phyloP scores from a whole-genome alignment of 352 stramenopile genomes.

The Thraustochytrium sp. region DNA sequence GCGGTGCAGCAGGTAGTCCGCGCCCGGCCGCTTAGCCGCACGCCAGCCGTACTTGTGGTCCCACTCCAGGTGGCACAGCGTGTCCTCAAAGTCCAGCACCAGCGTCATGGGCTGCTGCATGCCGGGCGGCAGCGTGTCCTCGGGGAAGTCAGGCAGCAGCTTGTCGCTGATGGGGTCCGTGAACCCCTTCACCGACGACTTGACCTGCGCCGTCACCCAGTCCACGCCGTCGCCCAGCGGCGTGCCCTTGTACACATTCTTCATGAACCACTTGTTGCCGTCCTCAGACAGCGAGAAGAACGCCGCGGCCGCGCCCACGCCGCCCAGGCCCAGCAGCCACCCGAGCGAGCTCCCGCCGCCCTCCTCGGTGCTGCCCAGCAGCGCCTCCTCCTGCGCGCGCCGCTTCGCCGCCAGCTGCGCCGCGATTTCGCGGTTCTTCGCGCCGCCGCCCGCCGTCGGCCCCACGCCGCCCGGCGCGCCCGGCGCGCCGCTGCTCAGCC shows the following conservation, averaged over 20 bases:
- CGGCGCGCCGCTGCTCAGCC: background rate
- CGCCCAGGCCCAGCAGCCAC: background rate
- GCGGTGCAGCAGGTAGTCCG: constrained; percentile 73
- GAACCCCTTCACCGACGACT: constrained; percentile 51
- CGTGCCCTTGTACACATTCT: constrained; percentile 26
- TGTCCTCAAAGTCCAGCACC: constrained; percentile 77
- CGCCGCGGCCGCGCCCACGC: background rate
- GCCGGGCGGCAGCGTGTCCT: constrained; percentile 56
- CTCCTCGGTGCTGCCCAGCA: background rate
- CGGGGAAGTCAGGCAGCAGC: constrained; percentile 71
- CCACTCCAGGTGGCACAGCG: constrained; percentile 67
- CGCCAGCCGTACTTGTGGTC: constrained; percentile 69
- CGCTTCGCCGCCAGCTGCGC: constrained; percentile 13
- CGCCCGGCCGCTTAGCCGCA: constrained; percentile 69
- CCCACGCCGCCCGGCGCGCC: background rate
- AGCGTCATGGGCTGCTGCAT: constrained; percentile 66
- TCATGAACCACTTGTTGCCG: constrained; percentile 33
- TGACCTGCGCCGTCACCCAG: constrained; percentile 17
- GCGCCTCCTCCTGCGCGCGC: background rate
- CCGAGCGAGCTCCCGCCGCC: background rate
- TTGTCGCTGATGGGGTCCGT: constrained; percentile 65
- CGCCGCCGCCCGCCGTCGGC: too few species aligned
- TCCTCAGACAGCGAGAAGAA: background rate
- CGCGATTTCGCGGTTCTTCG: constrained; percentile 25
- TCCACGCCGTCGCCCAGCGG: background rate